Base-by-base conservation (phyloP, 495 filamentous ascomycete genomes). In the Penicillium arizonense region DNA sequence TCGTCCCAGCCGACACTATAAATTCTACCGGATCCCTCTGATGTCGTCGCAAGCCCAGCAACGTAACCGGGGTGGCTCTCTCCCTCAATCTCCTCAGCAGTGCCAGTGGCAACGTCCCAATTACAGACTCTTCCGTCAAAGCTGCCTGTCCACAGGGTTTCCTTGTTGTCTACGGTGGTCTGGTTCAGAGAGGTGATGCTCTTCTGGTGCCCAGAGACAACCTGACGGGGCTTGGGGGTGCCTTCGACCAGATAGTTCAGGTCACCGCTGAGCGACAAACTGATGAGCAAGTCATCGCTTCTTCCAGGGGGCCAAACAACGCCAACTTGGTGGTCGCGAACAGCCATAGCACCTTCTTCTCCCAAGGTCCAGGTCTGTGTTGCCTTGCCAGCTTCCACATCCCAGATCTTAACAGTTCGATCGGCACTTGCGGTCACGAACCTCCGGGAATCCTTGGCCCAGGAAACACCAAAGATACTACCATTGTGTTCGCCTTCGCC, bases 1-100 rank as follows among this genome's bases (percentile, higher is more conserved):
- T 98, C 94, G 68, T 98, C 94, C 94, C 94, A 97, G 59, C 84
- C 91, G 13, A 92, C 87, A 70, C 88, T 94, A 72, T 89, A 91
- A 26, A 90, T 82, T 52, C 83, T 75, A 26, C 83, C 78, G 5
- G 67, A 58, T 9, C 80, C 77, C 47, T 76, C 71, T 3, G 71
- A 49, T 13, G 80, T 77, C 1, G 85, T 71, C 3, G 87, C 70
- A 45, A 98, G 84, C 21, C 87, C 88, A 8, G 88, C 82, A 48
- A 97, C 83, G 63, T 90, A 93, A 62, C 90, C 90, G 5, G 83
- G 83, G 67, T 96, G 94, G 12, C 77, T 68, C 21, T 89, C 83
- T 16, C 94, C 94, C 37, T 92, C 88, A 42, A 95, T 77, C 24
- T 77, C 76, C 39, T 78, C 76, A 16, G 84, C 89, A 18, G 71